phyloP scores from a whole-genome alignment of 164 flowering plant genomes.

The Amborella trichopoda region DNA sequence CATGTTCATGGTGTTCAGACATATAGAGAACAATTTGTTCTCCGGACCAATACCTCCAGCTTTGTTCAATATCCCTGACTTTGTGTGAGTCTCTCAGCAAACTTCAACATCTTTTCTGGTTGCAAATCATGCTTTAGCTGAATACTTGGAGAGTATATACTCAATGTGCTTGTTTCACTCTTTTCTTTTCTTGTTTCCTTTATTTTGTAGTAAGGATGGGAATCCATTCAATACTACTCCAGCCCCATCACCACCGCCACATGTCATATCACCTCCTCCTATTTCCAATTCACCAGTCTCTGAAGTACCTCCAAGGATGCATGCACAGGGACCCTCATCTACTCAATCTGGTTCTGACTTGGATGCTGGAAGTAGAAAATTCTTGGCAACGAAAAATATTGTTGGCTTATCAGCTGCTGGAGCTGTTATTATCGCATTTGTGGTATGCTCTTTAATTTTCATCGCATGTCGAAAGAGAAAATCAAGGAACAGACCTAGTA shows the following conservation, averaged over 20 bases:
- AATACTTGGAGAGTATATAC: not conserved
- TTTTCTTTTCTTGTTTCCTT: slow-evolving; percentile 1
- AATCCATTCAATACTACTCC: slow-evolving; percentile 54
- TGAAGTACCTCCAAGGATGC: slow-evolving; percentile 15
- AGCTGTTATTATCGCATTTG: slow-evolving; percentile 13
- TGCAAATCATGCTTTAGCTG: not conserved
- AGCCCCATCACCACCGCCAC: slow-evolving; percentile 31
- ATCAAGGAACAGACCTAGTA: slow-evolving; percentile 10
- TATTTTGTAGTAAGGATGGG: slow-evolving; percentile 62
- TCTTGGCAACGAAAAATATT: slow-evolving; percentile 19
- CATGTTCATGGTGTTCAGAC: no score
- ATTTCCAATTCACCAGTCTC: slow-evolving; percentile 24
- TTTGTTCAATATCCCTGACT: slow-evolving; percentile 57
- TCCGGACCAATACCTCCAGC: slow-evolving; percentile 76
- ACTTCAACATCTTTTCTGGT: not conserved
- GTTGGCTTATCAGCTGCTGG: slow-evolving; percentile 29
- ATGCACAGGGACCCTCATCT: slow-evolving; percentile 22
- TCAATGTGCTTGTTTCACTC: not conserved
- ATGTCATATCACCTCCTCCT: slow-evolving; percentile 35
- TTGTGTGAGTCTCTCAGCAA: slow-evolving; percentile 44
- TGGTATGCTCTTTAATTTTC: slow-evolving; percentile 23
- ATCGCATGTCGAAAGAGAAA: slow-evolving; percentile 23
- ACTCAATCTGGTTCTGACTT: slow-evolving; percentile 10
- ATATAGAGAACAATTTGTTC: slow-evolving; percentile 73
- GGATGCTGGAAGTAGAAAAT: slow-evolving; percentile 6